phyloP scores from a whole-genome alignment of 2,329 filamentous ascomycete genomes.

The Penicillium palitans region DNA sequence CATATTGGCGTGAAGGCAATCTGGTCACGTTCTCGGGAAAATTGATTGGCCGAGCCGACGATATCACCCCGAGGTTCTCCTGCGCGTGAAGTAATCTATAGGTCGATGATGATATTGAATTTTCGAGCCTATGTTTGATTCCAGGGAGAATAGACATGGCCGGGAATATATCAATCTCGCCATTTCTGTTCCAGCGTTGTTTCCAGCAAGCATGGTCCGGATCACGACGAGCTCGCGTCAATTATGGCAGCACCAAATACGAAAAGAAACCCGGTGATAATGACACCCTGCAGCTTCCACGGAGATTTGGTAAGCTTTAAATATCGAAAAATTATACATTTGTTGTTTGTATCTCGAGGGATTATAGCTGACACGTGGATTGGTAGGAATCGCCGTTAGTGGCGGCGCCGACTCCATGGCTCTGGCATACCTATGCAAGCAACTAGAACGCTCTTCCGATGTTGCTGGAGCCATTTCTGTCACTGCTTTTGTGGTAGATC shows the following conservation, averaged over 20 bases:
- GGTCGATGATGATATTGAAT: neutral
- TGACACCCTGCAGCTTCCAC: constrained; percentile 22
- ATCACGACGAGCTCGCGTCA: constrained; percentile 11
- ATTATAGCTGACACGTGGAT: constrained; percentile 4
- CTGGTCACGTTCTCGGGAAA: constrained; percentile 2
- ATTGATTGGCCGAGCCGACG: constrained; percentile 6
- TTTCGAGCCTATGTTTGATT: neutral
- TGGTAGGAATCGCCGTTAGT: constrained; percentile 73
- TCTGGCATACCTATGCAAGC: constrained; percentile 70
- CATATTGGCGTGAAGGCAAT: neutral
- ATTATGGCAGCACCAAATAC: constrained; percentile 7
- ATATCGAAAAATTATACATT: neutral
- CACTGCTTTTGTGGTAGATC: constrained; percentile 62
- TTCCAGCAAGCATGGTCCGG: constrained; percentile 14
- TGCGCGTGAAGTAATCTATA: neutral
- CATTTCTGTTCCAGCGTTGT: constrained; percentile 11
- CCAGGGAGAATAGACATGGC: neutral
- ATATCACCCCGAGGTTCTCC: constrained; percentile 1
- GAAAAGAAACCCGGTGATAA: constrained; percentile 8
- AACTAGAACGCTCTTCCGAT: constrained; percentile 37
- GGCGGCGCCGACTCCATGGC: constrained; percentile 99
- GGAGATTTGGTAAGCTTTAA: constrained; percentile 30
- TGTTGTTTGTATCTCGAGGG: neutral
- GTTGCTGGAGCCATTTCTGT: constrained; percentile 34
- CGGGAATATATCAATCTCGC: constrained; percentile 11